These are phyloP conservation scores for Aspergillus candidus DNA, from an alignment of 2,329 filamentous ascomycete genomes.

Conservation along the genomic window DNA sequence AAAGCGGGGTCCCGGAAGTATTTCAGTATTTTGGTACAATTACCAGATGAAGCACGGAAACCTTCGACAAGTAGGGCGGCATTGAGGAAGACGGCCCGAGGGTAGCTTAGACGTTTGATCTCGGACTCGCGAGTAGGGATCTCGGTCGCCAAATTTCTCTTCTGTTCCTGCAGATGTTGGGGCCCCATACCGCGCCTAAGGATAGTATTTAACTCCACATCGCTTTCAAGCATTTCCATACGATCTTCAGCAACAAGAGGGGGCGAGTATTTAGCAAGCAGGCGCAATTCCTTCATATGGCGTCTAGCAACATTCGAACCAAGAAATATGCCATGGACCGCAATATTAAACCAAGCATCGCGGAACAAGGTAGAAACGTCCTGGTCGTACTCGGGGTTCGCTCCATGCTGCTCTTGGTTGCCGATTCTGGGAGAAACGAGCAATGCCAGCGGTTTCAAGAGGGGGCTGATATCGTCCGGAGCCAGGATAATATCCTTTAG, in stretches of 20 bases:
- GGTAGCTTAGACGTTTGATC: constrained; percentile 76
- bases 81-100: constrained; percentile 86
- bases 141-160: constrained; percentile 66
- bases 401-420: constrained; percentile 17
- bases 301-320: constrained; percentile 66
- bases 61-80: constrained; percentile 85
- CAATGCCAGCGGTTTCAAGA: constrained; percentile 80
- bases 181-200: constrained; percentile 77
- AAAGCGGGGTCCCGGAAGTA: constrained; percentile 95
- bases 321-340: constrained; percentile 81
- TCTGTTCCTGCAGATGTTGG: constrained; percentile 66
- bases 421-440: constrained; percentile 56
- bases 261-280: constrained; percentile 80
- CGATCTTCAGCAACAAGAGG: constrained; percentile 83
- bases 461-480: constrained; percentile 77
- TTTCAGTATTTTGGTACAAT: constrained; percentile 80
- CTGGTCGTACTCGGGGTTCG: constrained; percentile 49
- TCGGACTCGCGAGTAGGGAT: constrained; percentile 72
- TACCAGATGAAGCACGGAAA: constrained; percentile 75
- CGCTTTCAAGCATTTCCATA: constrained; percentile 85
- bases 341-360: constrained; percentile 97
- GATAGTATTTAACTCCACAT: constrained; percentile 93
- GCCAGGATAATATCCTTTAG: constrained; percentile 76
- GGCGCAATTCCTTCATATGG: constrained; percentile 68
- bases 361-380: constrained; percentile 68